A percentile compares a stretch with the other conserved stretches of the same genome.
phyloP scores from a whole-genome alignment of 768 basidiomycete species.

The Filobasidium floriforme region DNA sequence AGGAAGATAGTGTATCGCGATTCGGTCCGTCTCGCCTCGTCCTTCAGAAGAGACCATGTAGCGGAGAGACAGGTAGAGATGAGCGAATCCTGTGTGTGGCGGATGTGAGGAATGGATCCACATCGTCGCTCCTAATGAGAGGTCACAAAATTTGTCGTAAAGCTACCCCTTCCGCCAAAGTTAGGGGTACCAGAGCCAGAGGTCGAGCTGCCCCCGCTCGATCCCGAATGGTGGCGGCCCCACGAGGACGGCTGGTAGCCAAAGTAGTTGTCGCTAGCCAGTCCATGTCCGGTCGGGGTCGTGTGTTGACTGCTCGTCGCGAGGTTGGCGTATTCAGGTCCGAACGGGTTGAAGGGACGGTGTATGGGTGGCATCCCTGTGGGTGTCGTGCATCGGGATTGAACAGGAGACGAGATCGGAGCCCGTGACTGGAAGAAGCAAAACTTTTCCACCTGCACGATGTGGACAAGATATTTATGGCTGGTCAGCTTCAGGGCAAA shows the following conservation, averaged over 20 bases:
- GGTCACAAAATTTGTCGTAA: background rate
- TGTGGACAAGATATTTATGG: background rate
- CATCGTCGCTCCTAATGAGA: background rate
- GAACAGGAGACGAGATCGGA: conserved; percentile 31
- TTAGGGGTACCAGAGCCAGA: background rate
- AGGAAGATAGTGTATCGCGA: no score
- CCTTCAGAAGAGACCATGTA: no score
- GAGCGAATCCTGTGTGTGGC: background rate
- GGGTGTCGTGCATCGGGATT: conserved; percentile 18
- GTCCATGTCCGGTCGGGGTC: background rate
- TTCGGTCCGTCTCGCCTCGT: no score
- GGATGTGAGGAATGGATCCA: background rate
- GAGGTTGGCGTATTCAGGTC: conserved; percentile 13
- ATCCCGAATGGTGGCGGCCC: background rate
- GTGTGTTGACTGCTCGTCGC: conserved; percentile 10
- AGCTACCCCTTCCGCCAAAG: background rate
- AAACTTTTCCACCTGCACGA: conserved; percentile 39
- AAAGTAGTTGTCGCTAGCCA: conserved; percentile 3
- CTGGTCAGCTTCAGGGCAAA: background rate
- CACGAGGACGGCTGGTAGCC: background rate
- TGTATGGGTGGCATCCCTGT: conserved; percentile 4
- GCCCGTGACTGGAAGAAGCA: conserved; percentile 40
- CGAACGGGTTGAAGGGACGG: conserved; percentile 15
- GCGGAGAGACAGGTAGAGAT: no score
- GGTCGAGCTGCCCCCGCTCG: background rate